Evolutionary conservation across 1,284 basidiomycete genomes (phyloP).

Genomic region (Ceratorhiza oryzae-sativae): DNA sequence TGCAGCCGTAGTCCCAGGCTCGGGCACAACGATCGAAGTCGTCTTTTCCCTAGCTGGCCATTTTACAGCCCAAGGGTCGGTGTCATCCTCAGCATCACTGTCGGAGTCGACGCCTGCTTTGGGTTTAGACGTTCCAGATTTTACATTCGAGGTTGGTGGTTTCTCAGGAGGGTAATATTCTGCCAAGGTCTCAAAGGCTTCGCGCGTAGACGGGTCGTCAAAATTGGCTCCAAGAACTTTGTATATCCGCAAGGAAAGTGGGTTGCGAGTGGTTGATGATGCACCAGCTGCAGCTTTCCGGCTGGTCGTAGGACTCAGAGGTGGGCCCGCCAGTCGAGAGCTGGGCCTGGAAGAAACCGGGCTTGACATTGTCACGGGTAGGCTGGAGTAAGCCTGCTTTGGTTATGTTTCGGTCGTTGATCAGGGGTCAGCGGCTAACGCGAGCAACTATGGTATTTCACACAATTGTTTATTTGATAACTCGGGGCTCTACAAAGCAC

Average conservation of each 20-base stretch:
- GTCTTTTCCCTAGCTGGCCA: conserved; percentile 46
- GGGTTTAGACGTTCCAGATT: background rate
- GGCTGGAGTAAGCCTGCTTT: background rate
- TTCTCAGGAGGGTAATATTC: conserved; percentile 62
- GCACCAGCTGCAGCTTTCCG: conserved; percentile 1
- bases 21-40: conserved; percentile 41
- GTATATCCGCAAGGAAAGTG: conserved; percentile 82
- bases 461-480: too few species aligned
- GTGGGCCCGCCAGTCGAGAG: conserved; percentile 12
- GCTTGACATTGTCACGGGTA: conserved; percentile 24
- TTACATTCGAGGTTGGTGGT: background rate
- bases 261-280: conserved; percentile 52
- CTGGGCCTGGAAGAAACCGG: conserved; percentile 23
- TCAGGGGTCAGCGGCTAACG: background rate
- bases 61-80: conserved; percentile 46
- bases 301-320: conserved; percentile 14
- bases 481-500: too few species aligned
- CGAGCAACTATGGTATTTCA: too few species aligned
- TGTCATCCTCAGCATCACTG: conserved; percentile 51
- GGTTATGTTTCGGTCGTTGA: background rate
- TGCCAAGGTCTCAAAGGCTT: conserved; percentile 84
- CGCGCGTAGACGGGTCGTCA: conserved; percentile 78
- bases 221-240: conserved; percentile 87
- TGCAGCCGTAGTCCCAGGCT: conserved; percentile 58
- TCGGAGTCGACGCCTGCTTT: conserved; percentile 43